Conservation (phyloP, 2,329 filamentous ascomycete genomes). For the Alternaria sp. region DNA sequence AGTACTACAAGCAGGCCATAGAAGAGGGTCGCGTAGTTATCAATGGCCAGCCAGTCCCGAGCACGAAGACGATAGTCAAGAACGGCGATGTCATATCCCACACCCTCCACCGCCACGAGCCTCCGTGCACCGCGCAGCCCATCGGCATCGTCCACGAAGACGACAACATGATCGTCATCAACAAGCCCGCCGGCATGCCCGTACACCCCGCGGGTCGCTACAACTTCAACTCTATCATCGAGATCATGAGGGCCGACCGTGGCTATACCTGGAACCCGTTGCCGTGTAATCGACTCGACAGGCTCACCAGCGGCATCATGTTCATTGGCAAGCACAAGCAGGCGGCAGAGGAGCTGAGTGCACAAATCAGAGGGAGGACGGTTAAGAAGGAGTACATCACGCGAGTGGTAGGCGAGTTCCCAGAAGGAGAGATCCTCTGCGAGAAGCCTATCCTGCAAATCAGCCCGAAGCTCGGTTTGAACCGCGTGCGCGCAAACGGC, state of each 20-base stretch:
- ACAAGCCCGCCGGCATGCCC: constrained; percentile 93
- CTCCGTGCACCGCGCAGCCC: constrained; percentile 81
- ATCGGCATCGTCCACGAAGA: constrained; percentile 90
- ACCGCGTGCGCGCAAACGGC: constrained; percentile 90
- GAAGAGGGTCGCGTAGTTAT: constrained; percentile 78
- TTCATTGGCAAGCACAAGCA: constrained; percentile 89
- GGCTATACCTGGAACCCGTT: constrained; percentile 64
- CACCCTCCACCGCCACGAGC: constrained; percentile 93
- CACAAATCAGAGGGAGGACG: constrained; percentile 78
- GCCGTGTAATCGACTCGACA: constrained; percentile 91
- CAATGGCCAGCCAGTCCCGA: constrained; percentile 73
- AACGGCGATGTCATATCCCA: constrained; percentile 94
- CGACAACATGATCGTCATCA: constrained; percentile 91
- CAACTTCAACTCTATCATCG: constrained; percentile 91
- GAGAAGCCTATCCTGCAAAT: constrained; percentile 93
- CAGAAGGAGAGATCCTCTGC: constrained; percentile 88
- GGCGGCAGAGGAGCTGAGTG: constrained; percentile 77
- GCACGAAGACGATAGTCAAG: constrained; percentile 72
- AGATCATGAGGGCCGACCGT: constrained; percentile 85
- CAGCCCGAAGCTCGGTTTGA: constrained; percentile 92
- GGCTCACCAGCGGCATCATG: constrained; percentile 96
- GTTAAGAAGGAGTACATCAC: constrained; percentile 96
- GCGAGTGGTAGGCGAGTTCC: constrained; percentile 88
- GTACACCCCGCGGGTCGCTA: constrained; percentile 96
- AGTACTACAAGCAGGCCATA: constrained; percentile 87